Conservation (phyloP, 805 yeast species). For the Middelhovenomyces tepae region DNA sequence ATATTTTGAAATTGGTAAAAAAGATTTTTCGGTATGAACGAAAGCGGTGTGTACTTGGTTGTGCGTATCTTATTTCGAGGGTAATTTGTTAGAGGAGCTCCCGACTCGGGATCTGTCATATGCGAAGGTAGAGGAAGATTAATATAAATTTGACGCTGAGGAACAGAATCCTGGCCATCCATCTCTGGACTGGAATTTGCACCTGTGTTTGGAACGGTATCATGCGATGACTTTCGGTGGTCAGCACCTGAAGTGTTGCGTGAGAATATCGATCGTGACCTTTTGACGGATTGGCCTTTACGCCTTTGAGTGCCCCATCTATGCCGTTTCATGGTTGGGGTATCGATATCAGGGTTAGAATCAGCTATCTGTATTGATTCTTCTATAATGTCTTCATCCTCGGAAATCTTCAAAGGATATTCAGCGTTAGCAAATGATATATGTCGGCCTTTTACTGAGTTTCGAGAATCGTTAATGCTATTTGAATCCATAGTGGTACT, state of each 20-base stretch:
- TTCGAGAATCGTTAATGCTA: too few relatives aligned
- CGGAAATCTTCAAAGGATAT: too few relatives aligned
- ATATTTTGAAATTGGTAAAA: slow-evolving; percentile 73
- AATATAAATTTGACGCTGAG: slow-evolving; percentile 37
- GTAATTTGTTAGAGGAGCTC: slow-evolving; percentile 51
- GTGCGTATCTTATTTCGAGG: slow-evolving; percentile 91
- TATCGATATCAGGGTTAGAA: too few relatives aligned
- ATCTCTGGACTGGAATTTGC: slow-evolving; percentile 4
- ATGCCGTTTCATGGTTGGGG: slow-evolving; percentile 64
- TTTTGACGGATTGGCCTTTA: slow-evolving; percentile 39
- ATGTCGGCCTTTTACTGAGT: too few relatives aligned
- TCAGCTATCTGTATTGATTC: too few relatives aligned
- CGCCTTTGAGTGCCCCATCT: slow-evolving; percentile 90
- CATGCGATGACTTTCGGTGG: background rate
- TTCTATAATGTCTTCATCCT: too few relatives aligned
- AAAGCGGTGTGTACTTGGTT: slow-evolving; percentile 86
- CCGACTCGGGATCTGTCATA: slow-evolving; percentile 47
- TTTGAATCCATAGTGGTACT: too few relatives aligned
- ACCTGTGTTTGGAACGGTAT: too few relatives aligned
- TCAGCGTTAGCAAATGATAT: too few relatives aligned
- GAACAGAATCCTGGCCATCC: slow-evolving; percentile 5
- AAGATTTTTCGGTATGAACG: slow-evolving; percentile 81
- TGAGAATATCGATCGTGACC: slow-evolving; percentile 20
- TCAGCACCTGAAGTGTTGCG: slow-evolving; percentile 1
- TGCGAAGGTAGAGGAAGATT: slow-evolving; percentile 41